Conservation (phyloP, 495 filamentous ascomycete species). For the Talaromyces adpressus region DNA sequence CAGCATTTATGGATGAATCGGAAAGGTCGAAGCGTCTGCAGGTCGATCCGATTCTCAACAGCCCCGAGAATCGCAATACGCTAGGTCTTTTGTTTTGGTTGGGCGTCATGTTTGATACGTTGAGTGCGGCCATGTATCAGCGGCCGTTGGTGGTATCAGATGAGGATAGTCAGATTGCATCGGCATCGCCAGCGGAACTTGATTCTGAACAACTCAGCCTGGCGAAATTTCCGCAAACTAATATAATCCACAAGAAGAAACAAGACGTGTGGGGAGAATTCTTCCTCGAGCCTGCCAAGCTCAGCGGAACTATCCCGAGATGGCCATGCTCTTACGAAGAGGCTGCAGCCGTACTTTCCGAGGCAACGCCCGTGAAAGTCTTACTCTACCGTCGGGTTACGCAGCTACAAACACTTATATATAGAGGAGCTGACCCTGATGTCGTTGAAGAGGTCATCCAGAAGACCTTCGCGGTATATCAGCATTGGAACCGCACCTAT, state of each 20-base stretch:
- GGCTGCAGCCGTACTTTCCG: constrained; percentile 29
- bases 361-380: constrained; percentile 41
- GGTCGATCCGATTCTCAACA: constrained; percentile 13
- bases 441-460: constrained; percentile 30
- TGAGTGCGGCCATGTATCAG: constrained; percentile 39
- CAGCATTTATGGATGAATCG: neutral
- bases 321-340: constrained; percentile 41
- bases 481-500: constrained; percentile 38
- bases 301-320: constrained; percentile 10
- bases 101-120: constrained; percentile 44
- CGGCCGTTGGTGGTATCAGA: constrained; percentile 38
- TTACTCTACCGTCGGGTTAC: constrained; percentile 39
- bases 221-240: neutral
- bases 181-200: constrained; percentile 4
- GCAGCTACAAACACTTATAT: constrained; percentile 33
- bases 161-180: constrained; percentile 31
- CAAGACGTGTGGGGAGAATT: constrained; percentile 26
- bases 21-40: neutral
- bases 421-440: constrained; percentile 15
- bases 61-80: constrained; percentile 11
- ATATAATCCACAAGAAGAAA: neutral
- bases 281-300: constrained; percentile 17
- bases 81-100: constrained; percentile 41
- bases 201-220: neutral
- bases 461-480: constrained; percentile 27